These are phyloP conservation scores for Chloris gayana DNA, from an alignment of 176 grass and related monocot species.

Conservation along the genomic window DNA sequence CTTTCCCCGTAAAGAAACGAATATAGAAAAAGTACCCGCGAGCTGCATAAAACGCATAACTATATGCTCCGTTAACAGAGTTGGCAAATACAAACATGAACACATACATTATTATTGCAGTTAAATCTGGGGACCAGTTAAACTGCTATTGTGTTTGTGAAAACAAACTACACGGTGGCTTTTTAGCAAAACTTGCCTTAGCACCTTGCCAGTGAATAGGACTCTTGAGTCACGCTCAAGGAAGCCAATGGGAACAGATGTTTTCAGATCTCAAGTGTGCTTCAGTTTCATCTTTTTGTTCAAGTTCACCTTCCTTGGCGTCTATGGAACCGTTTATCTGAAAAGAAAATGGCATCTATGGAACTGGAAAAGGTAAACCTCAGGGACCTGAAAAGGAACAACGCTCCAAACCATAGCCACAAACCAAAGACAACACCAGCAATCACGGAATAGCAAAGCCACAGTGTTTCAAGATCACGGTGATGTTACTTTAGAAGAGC, in stretches of 20 bases:
- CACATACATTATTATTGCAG: not conserved
- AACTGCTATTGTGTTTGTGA: too few relatives aligned
- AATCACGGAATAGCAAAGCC: not conserved
- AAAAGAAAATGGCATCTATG: not conserved
- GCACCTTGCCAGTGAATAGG: not conserved
- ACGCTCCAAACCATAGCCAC: conserved; percentile 31
- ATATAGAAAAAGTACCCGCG: not conserved
- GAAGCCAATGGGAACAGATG: too few relatives aligned
- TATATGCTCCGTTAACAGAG: not conserved
- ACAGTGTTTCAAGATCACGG: not conserved
- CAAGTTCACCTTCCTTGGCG: not conserved
- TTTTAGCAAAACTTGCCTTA: not conserved
- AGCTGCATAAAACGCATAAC: too few relatives aligned
- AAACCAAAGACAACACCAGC: conserved; percentile 21
- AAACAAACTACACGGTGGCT: not conserved
- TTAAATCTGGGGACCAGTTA: too few relatives aligned
- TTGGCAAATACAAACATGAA: not conserved
- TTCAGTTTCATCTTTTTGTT: not conserved
- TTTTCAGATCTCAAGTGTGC: not conserved
- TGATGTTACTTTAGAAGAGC: not conserved
- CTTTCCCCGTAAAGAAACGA: too few relatives aligned
- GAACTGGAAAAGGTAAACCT: not conserved
- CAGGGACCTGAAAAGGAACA: not conserved
- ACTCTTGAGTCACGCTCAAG: not conserved
- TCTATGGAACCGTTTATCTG: not conserved